Base-by-base conservation (phyloP, 192 early-diverging fungal genomes). In the Umbelopsis sp. region DNA sequence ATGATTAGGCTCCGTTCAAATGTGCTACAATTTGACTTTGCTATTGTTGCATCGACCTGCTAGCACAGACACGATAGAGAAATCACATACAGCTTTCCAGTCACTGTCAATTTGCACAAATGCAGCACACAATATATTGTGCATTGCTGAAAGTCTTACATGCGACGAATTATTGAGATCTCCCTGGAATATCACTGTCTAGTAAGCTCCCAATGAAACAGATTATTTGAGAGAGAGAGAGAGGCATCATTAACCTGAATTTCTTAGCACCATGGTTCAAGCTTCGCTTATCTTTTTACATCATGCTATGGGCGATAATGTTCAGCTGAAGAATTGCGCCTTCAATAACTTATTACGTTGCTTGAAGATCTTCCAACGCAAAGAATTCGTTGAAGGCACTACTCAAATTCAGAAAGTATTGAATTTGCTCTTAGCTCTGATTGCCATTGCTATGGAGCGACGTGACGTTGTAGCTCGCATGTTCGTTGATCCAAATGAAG, bases 221-320 rank as follows among this genome's bases (percentile, higher is more conserved):
- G 27, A 30, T 3, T 30, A 3, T 2, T 30, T 30, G 1, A 30
- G n/a, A n/a, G n/a, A 1, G 27, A 2, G 27, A 30, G 27, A 1
- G 37, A 41, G 6, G 37, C 5, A 41, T 41, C 27, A 2, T 41
- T 35, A 49, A 51, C 2, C 16, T 33, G 12, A 22, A 23, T 16
- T 64, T 64, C 21, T 47, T 25, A 77, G 76, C 50, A 46, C 76
- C 22, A 68, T 77, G 25, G 72, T 73, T 12, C 76, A 78, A 49
- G 61, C 71, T 30, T 64, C 71, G n/a, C 72, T 78, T 44, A 73
- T 78, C 35, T 78, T 78, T 70, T 66, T 78, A 23, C 68, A 73
- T 33, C 69, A 67, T 25, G 61, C 76, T 27, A 78, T 70, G 58
- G 67, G 66, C 15, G 61, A 72, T 21, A 72, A 72, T 33, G 13